phyloP scores from a whole-genome alignment of 345 rosid genomes.

The Aurinia saxatilis region DNA sequence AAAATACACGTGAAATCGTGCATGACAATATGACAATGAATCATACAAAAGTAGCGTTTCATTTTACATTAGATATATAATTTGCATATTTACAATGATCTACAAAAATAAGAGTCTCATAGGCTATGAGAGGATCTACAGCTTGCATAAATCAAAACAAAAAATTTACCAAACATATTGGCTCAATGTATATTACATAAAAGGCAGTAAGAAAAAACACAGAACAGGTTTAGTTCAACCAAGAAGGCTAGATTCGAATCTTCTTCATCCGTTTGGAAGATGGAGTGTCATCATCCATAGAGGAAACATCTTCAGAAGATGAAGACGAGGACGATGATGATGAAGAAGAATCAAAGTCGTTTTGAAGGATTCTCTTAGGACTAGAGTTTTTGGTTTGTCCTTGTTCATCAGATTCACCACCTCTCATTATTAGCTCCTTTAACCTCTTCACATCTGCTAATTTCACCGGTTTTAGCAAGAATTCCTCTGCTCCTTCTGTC shows the following conservation, averaged over 20 bases:
- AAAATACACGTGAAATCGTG: background rate
- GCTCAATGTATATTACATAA: constrained; percentile 1
- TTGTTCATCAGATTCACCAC: constrained; percentile 31
- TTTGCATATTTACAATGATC: background rate
- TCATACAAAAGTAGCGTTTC: background rate
- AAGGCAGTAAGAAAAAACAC: background rate
- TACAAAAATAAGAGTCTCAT: background rate
- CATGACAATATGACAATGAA: background rate
- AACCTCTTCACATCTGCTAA: constrained; percentile 58
- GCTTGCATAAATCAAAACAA: background rate
- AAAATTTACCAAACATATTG: background rate
- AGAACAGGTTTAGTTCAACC: background rate
- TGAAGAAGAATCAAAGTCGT: constrained; percentile 5
- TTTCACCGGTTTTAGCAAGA: constrained; percentile 75
- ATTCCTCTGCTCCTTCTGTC: constrained; percentile 87
- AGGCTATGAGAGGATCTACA: too few species aligned
- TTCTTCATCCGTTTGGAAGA: constrained; percentile 20
- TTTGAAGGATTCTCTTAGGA: constrained; percentile 30
- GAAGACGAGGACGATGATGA: background rate
- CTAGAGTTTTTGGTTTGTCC: background rate
- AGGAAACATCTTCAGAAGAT: constrained; percentile 6
- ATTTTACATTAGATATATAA: background rate
- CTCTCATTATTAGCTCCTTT: constrained; percentile 36
- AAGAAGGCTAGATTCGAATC: background rate
- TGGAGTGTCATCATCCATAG: background rate